Base-by-base conservation (phyloP, 345 rosid species). In the Trapa incisa region DNA sequence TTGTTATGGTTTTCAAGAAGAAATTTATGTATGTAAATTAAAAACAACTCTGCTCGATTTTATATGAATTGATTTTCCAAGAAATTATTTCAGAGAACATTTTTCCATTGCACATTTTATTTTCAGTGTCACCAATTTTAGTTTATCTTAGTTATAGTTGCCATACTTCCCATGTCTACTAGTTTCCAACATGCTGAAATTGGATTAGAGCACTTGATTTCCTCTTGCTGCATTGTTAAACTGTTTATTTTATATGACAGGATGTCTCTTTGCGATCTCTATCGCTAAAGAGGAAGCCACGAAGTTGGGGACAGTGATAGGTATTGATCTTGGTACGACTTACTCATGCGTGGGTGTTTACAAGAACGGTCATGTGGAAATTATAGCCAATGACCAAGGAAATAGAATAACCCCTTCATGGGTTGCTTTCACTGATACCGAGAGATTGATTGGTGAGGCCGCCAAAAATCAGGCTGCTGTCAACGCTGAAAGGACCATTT, bases 281-380 rank as follows among this genome's bases (percentile, higher is more conserved):
- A 76, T 78, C 65, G 92, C 84, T 1, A 83, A 84, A 72, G 83
- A 87, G 80, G 90, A 87, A 61, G 84, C 90, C 45, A 71, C 86
- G 0, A 89, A 89, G 84, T 73, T 93, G 74, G 66, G 66, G 13
- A 64, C 38, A 0, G 66, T 36, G 14, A 64, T 64, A 7, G 66
- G 48, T 4, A 64, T 64, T 15, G 66, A 64, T 36, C 66, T 64
- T 15, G 66, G 66, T 16, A 64, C 66, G 1, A 64, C 66, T 16
- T 39, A 64, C 66, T 32, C 17, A 35, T 64, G 66, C 13, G 66
- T 64, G 11, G 66, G 66, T 64, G 48, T 64, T 16, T 64, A 36
- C 17, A 35, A 64, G 66, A 64, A 39, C 33, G 66, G 16, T 14
- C 66, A 36, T 38, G 66, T 64, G 13, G 66, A 64, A 41, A 64